Evolutionary conservation across 257 asterid genomes (phyloP), one percentile per base, ranked within the genome.

Genomic region (Cordia subcordata): DNA sequence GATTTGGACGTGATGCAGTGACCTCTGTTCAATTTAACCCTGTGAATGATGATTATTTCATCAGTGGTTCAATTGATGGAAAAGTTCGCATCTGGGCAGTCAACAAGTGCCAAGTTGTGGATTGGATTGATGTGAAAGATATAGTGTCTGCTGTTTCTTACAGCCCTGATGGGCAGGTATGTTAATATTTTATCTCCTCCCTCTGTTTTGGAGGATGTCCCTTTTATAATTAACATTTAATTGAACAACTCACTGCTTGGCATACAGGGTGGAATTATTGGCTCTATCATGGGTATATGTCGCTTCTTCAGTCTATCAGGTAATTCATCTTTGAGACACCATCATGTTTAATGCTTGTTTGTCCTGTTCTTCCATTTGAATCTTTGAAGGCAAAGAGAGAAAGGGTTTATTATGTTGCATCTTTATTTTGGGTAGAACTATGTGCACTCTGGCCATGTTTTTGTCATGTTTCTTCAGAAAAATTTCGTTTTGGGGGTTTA

Each of bases 51-150:
- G 87, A 87, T 68, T 80, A 70, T 76, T 93, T 93, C 81, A 60
- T 93, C 71, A 93, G 95, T 70, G 97, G 99, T 47, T 89, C 99
- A 21, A 83, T 93, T 59, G 99, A 93, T 55, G 97, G 99, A 52
- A 93, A 93, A 75, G 81, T 86, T 61, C 95, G 99, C 19, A 81
- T 93, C 66, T 93, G 99, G 99, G 74, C 68, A 14, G 66, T 82
- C 18, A 72, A 57, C 57, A 72, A 84, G 61, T 61, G 85, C 66
- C 88, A 83, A 65, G 99, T 93, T 74, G 81, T 89, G 63, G 85
- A 81, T 57, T 93, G 99, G 99, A 60, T 72, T 5, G 97, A 93
- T 70, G 70, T 76, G 13, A 86, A 72, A 78, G 99, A 89, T 72
- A 89, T 90, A 70, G 82, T 93, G 40, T 83, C 96, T 51, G 99